Evolutionary conservation across 2,329 filamentous ascomycete species (phyloP).

Genomic region (Aspergillus fumigatus): DNA sequence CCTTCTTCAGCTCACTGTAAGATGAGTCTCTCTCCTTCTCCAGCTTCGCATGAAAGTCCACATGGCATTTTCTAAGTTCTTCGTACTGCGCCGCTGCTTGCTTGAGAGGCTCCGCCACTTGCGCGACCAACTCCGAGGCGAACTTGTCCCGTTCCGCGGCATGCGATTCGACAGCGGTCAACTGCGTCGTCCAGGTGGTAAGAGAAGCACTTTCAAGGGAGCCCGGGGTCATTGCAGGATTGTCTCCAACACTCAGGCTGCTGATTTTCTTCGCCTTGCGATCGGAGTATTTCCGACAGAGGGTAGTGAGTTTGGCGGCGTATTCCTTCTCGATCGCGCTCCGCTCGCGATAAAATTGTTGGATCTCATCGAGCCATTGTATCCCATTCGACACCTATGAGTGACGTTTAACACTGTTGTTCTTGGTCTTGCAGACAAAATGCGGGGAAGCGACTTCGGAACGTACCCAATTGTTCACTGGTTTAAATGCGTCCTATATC

Average conservation of each 20-base stretch:
- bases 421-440: slow-evolving; percentile 6
- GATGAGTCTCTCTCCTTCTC: slow-evolving; percentile 82
- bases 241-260: slow-evolving; percentile 87
- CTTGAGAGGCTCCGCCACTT: slow-evolving; percentile 84
- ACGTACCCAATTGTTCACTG: slow-evolving; percentile 80
- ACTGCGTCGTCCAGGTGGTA: slow-evolving; percentile 93
- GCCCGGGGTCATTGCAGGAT: slow-evolving; percentile 85
- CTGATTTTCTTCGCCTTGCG: slow-evolving; percentile 91
- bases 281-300: slow-evolving; percentile 96
- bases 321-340: slow-evolving; percentile 96
- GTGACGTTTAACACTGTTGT: background rate
- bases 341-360: slow-evolving; percentile 94
- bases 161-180: slow-evolving; percentile 81
- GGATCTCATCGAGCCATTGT: slow-evolving; percentile 91
- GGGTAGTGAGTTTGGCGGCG: slow-evolving; percentile 73
- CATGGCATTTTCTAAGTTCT: slow-evolving; percentile 85
- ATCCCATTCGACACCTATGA: slow-evolving; percentile 73
- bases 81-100: slow-evolving; percentile 71
- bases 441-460: slow-evolving; percentile 13
- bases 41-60: slow-evolving; percentile 81
- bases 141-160: slow-evolving; percentile 87
- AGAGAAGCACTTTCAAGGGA: slow-evolving; percentile 94
- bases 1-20: slow-evolving; percentile 82
- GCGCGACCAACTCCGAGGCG: slow-evolving; percentile 68
- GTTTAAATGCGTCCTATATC: slow-evolving; percentile 86